A percentile compares a stretch with the other conserved stretches of the same genome.
Evolutionary conservation across 768 basidiomycete species (phyloP).

Genomic region (Pulveroboletus ravenelii): DNA sequence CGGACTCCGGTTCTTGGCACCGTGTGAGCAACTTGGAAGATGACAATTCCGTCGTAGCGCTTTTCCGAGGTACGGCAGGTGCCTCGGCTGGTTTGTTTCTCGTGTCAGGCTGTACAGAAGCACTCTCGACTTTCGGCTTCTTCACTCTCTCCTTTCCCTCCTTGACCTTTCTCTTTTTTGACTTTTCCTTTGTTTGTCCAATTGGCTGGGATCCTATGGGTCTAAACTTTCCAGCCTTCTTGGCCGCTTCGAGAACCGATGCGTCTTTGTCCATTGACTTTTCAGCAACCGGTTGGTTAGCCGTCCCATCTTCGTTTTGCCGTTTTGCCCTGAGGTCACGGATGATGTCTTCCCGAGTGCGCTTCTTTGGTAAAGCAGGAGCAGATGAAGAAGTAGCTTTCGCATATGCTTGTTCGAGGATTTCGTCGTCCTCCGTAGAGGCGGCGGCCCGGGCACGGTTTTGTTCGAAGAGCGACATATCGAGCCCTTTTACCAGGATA

Average conservation of each 20-base stretch:
- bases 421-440: constrained; percentile 70
- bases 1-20: constrained; percentile 14
- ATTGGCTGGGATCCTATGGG: constrained; percentile 66
- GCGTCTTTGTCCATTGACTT: constrained; percentile 13
- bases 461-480: constrained; percentile 80
- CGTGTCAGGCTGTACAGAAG: constrained; percentile 15
- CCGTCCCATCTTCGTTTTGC: constrained; percentile 19
- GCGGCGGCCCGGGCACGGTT: constrained; percentile 62
- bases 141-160: constrained; percentile 40
- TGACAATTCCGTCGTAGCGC: not conserved
- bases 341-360: constrained; percentile 74
- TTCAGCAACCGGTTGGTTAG: constrained; percentile 10
- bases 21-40: constrained; percentile 6
- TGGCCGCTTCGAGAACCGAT: constrained; percentile 34
- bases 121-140: constrained; percentile 47
- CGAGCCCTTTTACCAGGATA: constrained; percentile 85
- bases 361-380: constrained; percentile 47
- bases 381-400: constrained; percentile 36
- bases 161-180: constrained; percentile 42
- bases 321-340: constrained; percentile 67
- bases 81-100: not conserved
- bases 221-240: constrained; percentile 43
- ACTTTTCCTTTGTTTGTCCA: constrained; percentile 40
- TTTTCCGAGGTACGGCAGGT: not conserved
- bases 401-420: constrained; percentile 70